These are phyloP conservation scores for Melampsora abietis-canadensis DNA, from an alignment of 1,284 basidiomycete species.

Conservation along the genomic window DNA sequence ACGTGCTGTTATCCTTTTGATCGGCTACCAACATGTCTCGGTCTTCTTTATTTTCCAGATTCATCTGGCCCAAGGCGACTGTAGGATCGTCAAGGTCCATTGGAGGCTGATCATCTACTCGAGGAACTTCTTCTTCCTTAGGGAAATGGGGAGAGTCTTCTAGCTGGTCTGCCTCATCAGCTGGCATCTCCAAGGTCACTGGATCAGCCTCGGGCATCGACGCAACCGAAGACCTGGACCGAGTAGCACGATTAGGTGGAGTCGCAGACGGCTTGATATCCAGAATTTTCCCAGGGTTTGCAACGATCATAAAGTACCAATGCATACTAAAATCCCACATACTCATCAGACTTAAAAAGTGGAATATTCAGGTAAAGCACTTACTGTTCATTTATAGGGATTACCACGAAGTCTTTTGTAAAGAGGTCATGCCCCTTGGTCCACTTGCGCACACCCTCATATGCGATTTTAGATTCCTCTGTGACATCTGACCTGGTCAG, in stretches of 20 bases:
- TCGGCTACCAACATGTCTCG: not conserved
- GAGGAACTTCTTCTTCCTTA: not conserved
- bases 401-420: slow-evolving; percentile 81
- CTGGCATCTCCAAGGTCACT: not conserved
- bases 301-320: slow-evolving; percentile 95
- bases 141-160: not conserved
- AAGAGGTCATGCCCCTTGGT: slow-evolving; percentile 74
- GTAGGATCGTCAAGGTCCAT: slow-evolving; percentile 12
- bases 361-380: slow-evolving; percentile 48
- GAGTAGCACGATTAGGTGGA: slow-evolving; percentile 10
- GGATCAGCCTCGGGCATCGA: slow-evolving; percentile 5
- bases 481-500: slow-evolving; percentile 9
- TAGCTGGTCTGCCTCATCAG: not conserved
- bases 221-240: slow-evolving; percentile 7
- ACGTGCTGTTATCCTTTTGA: not conserved
- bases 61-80: slow-evolving; percentile 16
- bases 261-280: slow-evolving; percentile 49
- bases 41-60: slow-evolving; percentile 19
- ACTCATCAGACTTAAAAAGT: not conserved
- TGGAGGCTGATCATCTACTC: not conserved
- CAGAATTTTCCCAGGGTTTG: slow-evolving; percentile 65
- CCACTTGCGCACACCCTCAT: slow-evolving; percentile 87
- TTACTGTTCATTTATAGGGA: slow-evolving; percentile 95
- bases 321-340: slow-evolving; percentile 66
- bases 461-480: slow-evolving; percentile 58